Base-by-base conservation (phyloP, 2,329 filamentous ascomycete species). In the Talaromyces sp. region DNA sequence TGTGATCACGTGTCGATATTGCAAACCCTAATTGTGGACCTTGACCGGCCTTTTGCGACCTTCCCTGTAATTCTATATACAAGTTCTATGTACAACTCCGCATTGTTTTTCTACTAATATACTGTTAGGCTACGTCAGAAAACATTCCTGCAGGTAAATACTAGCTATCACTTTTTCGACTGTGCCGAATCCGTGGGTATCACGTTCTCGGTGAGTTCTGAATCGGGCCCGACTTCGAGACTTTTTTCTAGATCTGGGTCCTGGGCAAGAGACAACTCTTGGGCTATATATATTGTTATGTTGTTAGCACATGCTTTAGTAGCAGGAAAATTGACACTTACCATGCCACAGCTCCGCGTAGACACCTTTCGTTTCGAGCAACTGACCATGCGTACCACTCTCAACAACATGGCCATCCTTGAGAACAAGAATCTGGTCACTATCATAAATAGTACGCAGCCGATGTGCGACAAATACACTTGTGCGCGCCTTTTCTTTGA, bases 381-480 rank as follows among this genome's bases (percentile, higher is more conserved):
- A 78, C 73, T 95, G 85, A 64, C 89, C 84, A 75, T 99, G 95
- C 16, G 90, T 96, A 14, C 95, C 95, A 75, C 85, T 87, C 79
- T 98, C 95, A 2, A 88, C 91, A n/a, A 98, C 92, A 14, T 81
- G 81, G 0, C 95, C 95, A 64, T 90, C 88, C 72, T 88, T 89
- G 62, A 98, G 79, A 40, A 98, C 95, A 69, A 98, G 93, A 69
- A 98, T 98, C 69, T 93, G 80, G 76, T 98, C 90, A 42, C 91
- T 91, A 71, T 98, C 95, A 71, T 91, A 96, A 67, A 99, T 97
- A 0, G 95, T 98, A 59, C 93, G 86, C 64, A 99, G 79, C 18
- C 95, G 85, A 76, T 98, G 95, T 6, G 95, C 95, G 5, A 99
- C 90, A 72, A 98, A 98, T 0, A 99, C 91, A 68, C 92, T 97